These are phyloP conservation scores for Ustilago esculenta DNA, from an alignment of 1,284 basidiomycete genomes.

Conservation along the genomic window DNA sequence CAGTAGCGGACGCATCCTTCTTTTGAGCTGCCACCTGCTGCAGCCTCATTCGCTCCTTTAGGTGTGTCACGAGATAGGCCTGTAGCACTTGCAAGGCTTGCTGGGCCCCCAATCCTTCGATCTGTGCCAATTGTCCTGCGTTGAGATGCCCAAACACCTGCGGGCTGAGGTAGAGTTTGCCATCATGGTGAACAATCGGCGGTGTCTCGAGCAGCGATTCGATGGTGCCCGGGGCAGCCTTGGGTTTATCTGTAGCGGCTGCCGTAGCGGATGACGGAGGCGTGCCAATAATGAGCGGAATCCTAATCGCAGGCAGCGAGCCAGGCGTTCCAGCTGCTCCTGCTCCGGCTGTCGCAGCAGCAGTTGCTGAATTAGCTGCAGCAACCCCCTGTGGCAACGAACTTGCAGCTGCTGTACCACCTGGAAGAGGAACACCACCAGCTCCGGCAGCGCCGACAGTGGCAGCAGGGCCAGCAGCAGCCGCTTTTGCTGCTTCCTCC, in stretches of 20 bases:
- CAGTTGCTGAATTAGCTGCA: conserved; percentile 6
- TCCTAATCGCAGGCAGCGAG: conserved; percentile 39
- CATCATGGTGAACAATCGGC: conserved; percentile 84
- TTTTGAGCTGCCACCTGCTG: conserved; percentile 62
- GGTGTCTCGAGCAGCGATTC: conserved; percentile 70
- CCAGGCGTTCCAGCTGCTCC: conserved; percentile 17
- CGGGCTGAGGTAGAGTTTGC: conserved; percentile 83
- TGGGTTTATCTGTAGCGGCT: conserved; percentile 55
- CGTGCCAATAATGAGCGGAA: conserved; percentile 75
- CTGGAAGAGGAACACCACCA: conserved; percentile 1
- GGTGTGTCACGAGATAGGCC: conserved; percentile 81
- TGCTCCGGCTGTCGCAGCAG: conserved; percentile 14
- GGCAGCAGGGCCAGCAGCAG: conserved; percentile 21
- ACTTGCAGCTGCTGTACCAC: background rate
- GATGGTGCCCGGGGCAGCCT: conserved; percentile 61
- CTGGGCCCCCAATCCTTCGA: conserved; percentile 82
- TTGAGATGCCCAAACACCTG: conserved; percentile 82
- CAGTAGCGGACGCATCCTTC: conserved; percentile 23
- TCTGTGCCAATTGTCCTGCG: conserved; percentile 76
- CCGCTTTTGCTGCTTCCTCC: conserved; percentile 45
- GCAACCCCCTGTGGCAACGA: conserved; percentile 1
- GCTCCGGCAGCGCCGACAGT: conserved; percentile 4
- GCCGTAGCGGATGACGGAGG: conserved; percentile 70
- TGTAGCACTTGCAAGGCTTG: conserved; percentile 84
- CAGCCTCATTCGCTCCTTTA: conserved; percentile 78